Evolutionary conservation across 2,329 filamentous ascomycete genomes (phyloP).

Genomic region (Diaporthe vexans): DNA sequence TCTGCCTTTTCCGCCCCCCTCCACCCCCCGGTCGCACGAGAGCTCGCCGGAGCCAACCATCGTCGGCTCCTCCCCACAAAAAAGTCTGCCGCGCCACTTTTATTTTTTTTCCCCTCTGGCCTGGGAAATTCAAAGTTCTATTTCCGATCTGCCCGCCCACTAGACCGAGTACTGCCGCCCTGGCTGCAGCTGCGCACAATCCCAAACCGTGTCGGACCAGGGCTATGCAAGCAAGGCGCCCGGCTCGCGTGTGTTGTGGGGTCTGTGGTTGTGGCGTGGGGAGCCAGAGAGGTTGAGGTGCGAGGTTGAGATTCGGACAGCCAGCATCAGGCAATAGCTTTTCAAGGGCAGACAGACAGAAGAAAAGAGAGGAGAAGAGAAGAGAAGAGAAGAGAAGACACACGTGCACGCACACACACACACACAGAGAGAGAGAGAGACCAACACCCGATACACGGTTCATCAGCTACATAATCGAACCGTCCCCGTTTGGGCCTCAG

Average conservation of each 20-base stretch:
- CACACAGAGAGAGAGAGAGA: not conserved
- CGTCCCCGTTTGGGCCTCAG: constrained; percentile 7
- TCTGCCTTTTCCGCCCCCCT: constrained; percentile 13
- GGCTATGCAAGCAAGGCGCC: constrained; percentile 19
- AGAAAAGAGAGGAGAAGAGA: not conserved
- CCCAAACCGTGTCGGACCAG: constrained; percentile 16
- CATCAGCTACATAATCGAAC: constrained; percentile 6
- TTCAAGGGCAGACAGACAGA: not conserved
- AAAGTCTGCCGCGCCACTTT: constrained; percentile 39
- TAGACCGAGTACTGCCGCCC: constrained; percentile 6
- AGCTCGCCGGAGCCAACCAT: constrained; percentile 25
- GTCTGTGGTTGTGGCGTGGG: not conserved
- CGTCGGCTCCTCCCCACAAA: constrained; percentile 17
- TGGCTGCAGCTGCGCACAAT: constrained; percentile 23
- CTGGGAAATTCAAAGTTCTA: constrained; percentile 6
- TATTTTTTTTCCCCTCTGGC: not conserved
- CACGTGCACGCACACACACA: no score
- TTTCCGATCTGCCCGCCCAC: constrained; percentile 34
- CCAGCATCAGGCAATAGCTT: not conserved
- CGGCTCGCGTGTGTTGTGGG: not conserved
- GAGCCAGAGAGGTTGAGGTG: not conserved
- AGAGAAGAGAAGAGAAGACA: no score
- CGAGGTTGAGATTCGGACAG: constrained; percentile 1
- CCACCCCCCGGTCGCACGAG: constrained; percentile 5
- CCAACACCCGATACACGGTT: not conserved